Base-by-base conservation (phyloP, 805 yeast species). In the Yamadazyma insecticola region DNA sequence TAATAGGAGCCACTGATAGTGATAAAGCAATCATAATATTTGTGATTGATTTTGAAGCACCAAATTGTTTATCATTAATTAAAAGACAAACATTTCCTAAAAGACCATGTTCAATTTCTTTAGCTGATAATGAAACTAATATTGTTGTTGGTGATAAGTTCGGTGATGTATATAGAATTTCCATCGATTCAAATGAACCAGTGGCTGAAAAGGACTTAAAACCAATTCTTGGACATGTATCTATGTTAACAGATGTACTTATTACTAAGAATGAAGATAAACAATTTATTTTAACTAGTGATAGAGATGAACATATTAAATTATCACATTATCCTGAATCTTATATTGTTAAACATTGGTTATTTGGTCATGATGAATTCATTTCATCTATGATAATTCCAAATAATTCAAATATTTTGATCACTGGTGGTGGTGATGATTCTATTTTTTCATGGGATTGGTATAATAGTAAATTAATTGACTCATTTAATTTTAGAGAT, bases 301-400 rank as follows among this genome's bases (percentile, higher is more conserved):
- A 92, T 61, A 74, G 98, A 58, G 99, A 92, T 57, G 99, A 92
- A 57, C 99, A 94, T 56, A 82, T 92, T 40, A 74, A 94, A 53
- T 69, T 92, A 12, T 75, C 96, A 2, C 72, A 76, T 42, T 87
- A 72, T 47, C 97, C 97, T 2, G 71, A 79, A 40, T 66, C 89
- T 3, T 86, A 67, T 45, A 75, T 88, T 16, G 79, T 94, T 31
- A 82, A 87, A 40, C 74, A 77, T 46, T 88, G 86, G 77, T 65
- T 89, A 32, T 86, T 86, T 54, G 97, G 95, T 3, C 97, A 90
- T 53, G 65, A 67, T 26, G 83, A 87, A 55, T 94, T 87, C 44
- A 79, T 92, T 7, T 81, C 95, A 2, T 63, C 74, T 5, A 53
- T 92, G 41, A 53, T 67, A 19, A 60, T 78, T 10, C 80, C 87